Base-by-base conservation (phyloP, 352 stramenopile species). In the Globisporangium middletonii region DNA sequence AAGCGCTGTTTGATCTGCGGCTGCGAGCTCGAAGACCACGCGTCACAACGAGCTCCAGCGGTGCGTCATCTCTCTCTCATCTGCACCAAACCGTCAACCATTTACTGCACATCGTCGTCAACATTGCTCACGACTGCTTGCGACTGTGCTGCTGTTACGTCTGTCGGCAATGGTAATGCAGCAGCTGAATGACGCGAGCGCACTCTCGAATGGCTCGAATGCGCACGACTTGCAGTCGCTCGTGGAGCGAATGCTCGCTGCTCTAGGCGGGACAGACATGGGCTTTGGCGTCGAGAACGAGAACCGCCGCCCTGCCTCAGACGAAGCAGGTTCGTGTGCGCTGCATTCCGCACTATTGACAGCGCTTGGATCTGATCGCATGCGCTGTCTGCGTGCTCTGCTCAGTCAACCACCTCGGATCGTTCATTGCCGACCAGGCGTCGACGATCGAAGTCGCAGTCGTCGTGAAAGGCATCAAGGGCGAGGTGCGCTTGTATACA, bases 361-460 rank as follows among this genome's bases (percentile, higher is more conserved):
- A 28, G 6, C 23, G 23, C 23, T 23, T 46, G 7, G 28, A 13
- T 18, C 19, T 27, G 33, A 38, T 38, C 4, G 33, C 33, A 12
- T 38, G 9, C 33, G 5, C 33, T 23, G 41, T 11, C 43, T 48
- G 43, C 19, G 3, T 48, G 5, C 18, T 48, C 11, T 23, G 16
- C n/a, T 5, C 51, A 89, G 82, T 92, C 35, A 58, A 59, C 19
- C 78, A 77, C 8, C 28, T 92, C 30, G 78, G 75, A 0, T 85
- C 72, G 0, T 92, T 90, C 52, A 53, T 37, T 15, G 82, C 82
- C 1, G 82, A 89, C n/a, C 79, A 89, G 50, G 72, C 79, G 18
- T 81, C 79, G 27, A 92, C 82, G 0, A 77, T 85, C 41, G 82
- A 92, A 55, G 82, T 92, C 26, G 71, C 73, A 0, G 68, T 90